A percentile compares a stretch with the other conserved stretches of the same genome.
phyloP scores from a whole-genome alignment of 1,139 yeast genomes.

The Pichia sp. region DNA sequence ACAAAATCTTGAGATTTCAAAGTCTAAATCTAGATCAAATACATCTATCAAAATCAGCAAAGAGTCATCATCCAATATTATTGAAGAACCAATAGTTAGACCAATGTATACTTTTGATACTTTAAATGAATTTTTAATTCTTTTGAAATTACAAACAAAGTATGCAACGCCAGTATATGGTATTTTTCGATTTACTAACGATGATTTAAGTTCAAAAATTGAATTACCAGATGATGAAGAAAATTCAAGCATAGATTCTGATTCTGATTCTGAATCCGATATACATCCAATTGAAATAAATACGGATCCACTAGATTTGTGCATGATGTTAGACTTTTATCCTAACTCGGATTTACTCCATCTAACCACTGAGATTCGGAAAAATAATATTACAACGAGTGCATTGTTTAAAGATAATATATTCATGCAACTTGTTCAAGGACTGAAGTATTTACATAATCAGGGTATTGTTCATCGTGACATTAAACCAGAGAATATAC shows the following conservation, averaged over 20 bases:
- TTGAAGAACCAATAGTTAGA: neutral
- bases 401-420: constrained; percentile 36
- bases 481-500: constrained; percentile 49
- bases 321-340: constrained; percentile 37
- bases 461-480: constrained; percentile 46
- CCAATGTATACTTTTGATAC: constrained; percentile 19
- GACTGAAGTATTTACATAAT: constrained; percentile 41
- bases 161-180: constrained; percentile 9
- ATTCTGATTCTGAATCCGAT: too few species aligned
- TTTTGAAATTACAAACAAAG: constrained; percentile 15
- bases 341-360: constrained; percentile 44
- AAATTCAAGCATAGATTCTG: neutral
- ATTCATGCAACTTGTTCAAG: constrained; percentile 43
- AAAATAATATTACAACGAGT: constrained; percentile 22
- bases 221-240: neutral
- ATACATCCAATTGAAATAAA: constrained; percentile 1
- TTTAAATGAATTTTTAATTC: constrained; percentile 25
- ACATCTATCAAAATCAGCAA: too few species aligned
- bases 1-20: too few species aligned
- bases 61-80: neutral
- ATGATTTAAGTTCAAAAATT: too few species aligned
- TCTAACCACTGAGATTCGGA: constrained; percentile 36
- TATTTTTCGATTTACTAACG: constrained; percentile 7
- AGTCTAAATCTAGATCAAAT: too few species aligned
- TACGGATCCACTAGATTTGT: constrained; percentile 6